A percentile compares a stretch with the other conserved stretches of the same genome.
Conservation (phyloP, 2,329 filamentous ascomycete genomes). For the Hypoxylon sp. region DNA sequence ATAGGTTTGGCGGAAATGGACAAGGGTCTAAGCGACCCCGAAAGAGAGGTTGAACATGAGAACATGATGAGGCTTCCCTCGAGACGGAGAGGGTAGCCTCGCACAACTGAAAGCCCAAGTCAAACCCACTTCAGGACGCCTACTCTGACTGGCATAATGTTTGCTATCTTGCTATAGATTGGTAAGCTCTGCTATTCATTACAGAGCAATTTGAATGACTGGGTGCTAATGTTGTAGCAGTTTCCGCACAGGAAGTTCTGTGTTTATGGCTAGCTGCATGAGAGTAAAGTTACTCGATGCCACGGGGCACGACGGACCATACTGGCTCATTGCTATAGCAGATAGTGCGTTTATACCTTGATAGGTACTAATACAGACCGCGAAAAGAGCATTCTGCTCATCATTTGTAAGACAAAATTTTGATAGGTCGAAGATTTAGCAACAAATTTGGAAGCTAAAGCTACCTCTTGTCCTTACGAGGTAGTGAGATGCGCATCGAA, state of each 20-base stretch:
- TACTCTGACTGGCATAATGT: not conserved
- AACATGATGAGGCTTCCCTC: not conserved
- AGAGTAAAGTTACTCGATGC: not conserved
- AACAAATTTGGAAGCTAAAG: not conserved
- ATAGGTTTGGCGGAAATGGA: not conserved
- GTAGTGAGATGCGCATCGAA: no score
- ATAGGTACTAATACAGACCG: conserved; percentile 7
- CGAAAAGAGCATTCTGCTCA: not conserved
- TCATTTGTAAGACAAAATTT: not conserved
- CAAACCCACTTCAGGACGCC: not conserved
- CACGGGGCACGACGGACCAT: not conserved
- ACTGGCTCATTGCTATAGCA: not conserved
- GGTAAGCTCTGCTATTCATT: conserved; percentile 3
- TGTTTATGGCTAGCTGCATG: not conserved
- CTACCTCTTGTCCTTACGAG: no score
- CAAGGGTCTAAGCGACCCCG: conserved; percentile 25
- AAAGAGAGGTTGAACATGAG: not conserved
- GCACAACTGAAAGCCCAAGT: not conserved
- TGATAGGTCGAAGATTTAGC: not conserved
- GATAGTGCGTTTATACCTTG: not conserved
- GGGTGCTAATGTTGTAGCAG: conserved; percentile 1
- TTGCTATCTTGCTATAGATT: not conserved
- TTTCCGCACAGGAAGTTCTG: not conserved
- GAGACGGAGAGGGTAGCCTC: not conserved
- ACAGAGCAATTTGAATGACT: not conserved